Conservation (phyloP, 352 stramenopile genomes). For the Phytophthora crassamura region DNA sequence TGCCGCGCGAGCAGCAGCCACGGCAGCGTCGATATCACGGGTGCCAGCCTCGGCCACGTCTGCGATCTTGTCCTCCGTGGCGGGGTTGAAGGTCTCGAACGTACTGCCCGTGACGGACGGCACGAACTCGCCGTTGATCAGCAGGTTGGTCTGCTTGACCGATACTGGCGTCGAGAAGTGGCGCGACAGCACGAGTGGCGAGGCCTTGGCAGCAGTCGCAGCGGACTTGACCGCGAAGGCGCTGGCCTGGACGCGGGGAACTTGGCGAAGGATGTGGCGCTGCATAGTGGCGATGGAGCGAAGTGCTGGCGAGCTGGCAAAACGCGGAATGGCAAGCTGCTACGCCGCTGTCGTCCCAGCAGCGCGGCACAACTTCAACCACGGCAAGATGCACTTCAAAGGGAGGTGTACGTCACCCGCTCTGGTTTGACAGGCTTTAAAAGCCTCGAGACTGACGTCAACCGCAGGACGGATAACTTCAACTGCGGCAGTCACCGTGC, state of each 20-base stretch:
- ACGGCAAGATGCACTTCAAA: not conserved
- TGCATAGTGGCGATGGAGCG: conserved; percentile 31
- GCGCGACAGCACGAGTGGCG: conserved; percentile 24
- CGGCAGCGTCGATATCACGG: conserved; percentile 70
- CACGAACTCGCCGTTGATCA: conserved; percentile 90
- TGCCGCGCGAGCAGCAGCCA: conserved; percentile 60
- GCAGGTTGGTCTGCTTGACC: conserved; percentile 73
- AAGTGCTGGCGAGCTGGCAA: too few relatives aligned
- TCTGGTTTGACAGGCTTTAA: conserved; percentile 14
- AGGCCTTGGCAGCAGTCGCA: conserved; percentile 29
- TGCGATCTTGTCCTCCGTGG: conserved; percentile 77
- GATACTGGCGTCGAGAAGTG: conserved; percentile 42
- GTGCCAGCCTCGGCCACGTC: conserved; percentile 56
- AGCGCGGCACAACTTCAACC: conserved; percentile 23
- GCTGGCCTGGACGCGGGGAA: conserved; percentile 26
- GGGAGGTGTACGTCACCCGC: not conserved
- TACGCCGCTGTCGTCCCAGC: too few relatives aligned
- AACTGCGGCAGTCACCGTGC: not conserved
- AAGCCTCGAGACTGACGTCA: conserved; percentile 25
- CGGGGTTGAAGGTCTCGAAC: conserved; percentile 81
- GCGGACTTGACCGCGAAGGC: conserved; percentile 7
- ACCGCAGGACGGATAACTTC: conserved; percentile 23
- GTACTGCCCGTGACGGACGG: conserved; percentile 58
- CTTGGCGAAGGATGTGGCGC: conserved; percentile 46
- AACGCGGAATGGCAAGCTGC: too few relatives aligned